Percentiles rank a stretch among this genome's conserved stretches.
Evolutionary conservation across 1,284 basidiomycete species (phyloP).

Genomic region (Chondrostereum purpureum): DNA sequence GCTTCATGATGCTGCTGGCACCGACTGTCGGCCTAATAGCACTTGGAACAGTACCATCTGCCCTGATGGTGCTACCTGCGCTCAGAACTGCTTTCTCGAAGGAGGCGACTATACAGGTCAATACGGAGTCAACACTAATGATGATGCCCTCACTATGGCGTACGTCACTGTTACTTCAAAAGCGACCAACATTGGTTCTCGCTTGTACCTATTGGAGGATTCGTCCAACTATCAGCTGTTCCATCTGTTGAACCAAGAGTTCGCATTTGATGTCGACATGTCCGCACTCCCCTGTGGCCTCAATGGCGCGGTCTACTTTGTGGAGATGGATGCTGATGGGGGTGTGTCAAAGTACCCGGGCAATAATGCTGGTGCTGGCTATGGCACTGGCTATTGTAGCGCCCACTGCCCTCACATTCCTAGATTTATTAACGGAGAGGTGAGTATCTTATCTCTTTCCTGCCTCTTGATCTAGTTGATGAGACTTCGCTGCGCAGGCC

Average conservation of each 20-base stretch:
- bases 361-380: conserved; percentile 50
- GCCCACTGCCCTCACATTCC: conserved; percentile 46
- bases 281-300: conserved; percentile 49
- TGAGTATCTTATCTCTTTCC: conserved; percentile 17
- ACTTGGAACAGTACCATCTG: conserved; percentile 43
- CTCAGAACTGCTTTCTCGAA: conserved; percentile 48
- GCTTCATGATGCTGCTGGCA: conserved; percentile 35
- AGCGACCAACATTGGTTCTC: no score
- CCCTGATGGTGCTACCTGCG: conserved; percentile 39
- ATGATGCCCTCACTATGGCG: no score
- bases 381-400: conserved; percentile 50
- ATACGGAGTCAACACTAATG: no score
- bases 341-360: conserved; percentile 34
- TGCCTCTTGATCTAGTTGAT: not conserved
- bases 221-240: conserved; percentile 43
- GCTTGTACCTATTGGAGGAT: conserved; percentile 44
- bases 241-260: conserved; percentile 48
- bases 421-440: conserved; percentile 49
- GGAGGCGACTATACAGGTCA: conserved; percentile 48
- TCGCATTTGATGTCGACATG: conserved; percentile 53
- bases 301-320: conserved; percentile 46
- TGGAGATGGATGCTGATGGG: conserved; percentile 46
- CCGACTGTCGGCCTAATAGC: conserved; percentile 56
- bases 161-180: no score
- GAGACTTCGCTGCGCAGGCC: conserved; percentile 27